These are phyloP conservation scores for Cnidoscolus chayamansa DNA, from an alignment of 441 rosid genomes.

Conservation along the genomic window DNA sequence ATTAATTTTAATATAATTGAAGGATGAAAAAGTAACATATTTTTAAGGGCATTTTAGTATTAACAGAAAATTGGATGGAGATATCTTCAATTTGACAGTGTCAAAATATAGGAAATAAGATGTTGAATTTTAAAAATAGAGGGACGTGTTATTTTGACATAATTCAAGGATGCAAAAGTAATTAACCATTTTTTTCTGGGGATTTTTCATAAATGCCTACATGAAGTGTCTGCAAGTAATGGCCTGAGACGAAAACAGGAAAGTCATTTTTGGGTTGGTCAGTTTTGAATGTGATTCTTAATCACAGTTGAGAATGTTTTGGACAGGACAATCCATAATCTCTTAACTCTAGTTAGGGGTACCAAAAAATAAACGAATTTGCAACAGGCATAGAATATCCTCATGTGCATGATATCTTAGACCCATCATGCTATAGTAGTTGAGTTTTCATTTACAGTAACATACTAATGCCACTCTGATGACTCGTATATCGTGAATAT, in stretches of 20 bases:
- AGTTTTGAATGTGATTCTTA: neutral
- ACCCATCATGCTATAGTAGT: neutral
- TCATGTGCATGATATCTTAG: neutral
- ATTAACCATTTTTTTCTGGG: no score
- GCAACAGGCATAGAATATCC: neutral
- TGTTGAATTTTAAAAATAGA: no score
- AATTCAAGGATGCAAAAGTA: no score
- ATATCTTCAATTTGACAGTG: no score
- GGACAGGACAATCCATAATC: neutral
- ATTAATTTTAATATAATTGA: no score
- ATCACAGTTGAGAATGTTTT: neutral
- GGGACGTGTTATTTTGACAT: no score
- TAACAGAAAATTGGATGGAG: no score
- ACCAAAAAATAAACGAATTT: neutral
- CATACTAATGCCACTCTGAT: neutral
- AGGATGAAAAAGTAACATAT: no score
- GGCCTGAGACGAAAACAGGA: neutral
- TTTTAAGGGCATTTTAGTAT: no score
- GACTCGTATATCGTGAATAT: neutral
- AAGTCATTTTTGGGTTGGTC: neutral
- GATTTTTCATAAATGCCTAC: neutral
- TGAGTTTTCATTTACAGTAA: neutral
- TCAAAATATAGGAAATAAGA: no score
- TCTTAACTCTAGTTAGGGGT: neutral
- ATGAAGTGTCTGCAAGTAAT: neutral